Base-by-base conservation (phyloP, 2,329 filamentous ascomycete genomes). In the Xylariaceae sp. region DNA sequence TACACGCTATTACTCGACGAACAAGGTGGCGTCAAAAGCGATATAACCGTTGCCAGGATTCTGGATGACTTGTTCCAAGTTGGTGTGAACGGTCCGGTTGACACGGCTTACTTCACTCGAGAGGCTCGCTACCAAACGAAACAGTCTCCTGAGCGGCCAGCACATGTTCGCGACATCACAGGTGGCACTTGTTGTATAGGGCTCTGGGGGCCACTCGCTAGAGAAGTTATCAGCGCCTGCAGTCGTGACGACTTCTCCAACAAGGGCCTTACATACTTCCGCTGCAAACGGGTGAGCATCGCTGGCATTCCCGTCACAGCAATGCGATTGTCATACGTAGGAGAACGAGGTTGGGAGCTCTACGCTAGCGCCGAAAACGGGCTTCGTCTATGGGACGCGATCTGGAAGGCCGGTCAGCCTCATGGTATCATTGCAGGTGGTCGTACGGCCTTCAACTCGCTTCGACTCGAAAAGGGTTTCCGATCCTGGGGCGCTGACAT, bases 331-430 rank as follows among this genome's bases (percentile, higher is more conserved):
- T 48, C 50, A 16, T 53, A 51, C 34, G 50, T 51, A 3, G 50
- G 50, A 4, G 48, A 53, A 25, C 33, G 27, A 4, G 50, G 50
- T 8, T 51, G 50, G 50, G 50, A 53, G 38, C 45, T 51, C 14
- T 47, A 53, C 45, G 44, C 50, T 17, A 53, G 48, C 37, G 50
- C 50, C 17, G 50, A 53, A 5, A 44, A 51, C 27, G 50, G 48
- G 2, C 42, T 46, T 3, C 47, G 48, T 4, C 34, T 53, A 6
- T 53, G 48, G 48, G 48, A 53, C 22, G 50, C 45, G 11, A 32
- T 53, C 22, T 53, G 48, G 48, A 43, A 41, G 17, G 48, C 48
- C 17, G 50, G 48, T 2, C 45, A 48, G 19, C 29, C 42, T 16
- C 38, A 51, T 22, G 50, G 48, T 40, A 50, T 53, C 43, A 38